phyloP scores from a whole-genome alignment of 2,329 filamentous ascomycete genomes.

The Acephala macrosclerotiorum region DNA sequence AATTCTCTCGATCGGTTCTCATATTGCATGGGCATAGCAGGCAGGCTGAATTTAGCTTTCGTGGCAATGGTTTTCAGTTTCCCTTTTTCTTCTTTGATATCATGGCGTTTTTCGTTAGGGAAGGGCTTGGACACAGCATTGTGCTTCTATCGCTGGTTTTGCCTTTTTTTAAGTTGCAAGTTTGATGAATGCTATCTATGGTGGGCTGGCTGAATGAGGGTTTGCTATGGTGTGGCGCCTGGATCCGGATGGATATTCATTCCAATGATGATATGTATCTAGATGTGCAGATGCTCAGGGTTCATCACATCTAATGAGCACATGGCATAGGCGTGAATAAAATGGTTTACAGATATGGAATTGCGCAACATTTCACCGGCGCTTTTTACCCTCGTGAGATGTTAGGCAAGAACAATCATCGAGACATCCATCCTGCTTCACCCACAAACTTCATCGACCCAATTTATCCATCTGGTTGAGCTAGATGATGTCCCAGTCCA shows the following conservation, averaged over 20 bases:
- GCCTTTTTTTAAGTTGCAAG: not conserved
- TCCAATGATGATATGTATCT: slow-evolving; percentile 21
- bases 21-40: slow-evolving; percentile 18
- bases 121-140: slow-evolving; percentile 6
- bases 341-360: not conserved
- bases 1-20: slow-evolving; percentile 7
- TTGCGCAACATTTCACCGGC: not conserved
- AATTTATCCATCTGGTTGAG: no score
- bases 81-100: slow-evolving; percentile 17
- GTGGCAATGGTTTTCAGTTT: slow-evolving; percentile 11
- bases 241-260: not conserved
- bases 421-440: no score
- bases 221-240: not conserved
- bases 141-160: not conserved
- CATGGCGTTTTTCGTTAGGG: slow-evolving; percentile 18
- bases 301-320: slow-evolving; percentile 5
- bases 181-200: not conserved
- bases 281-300: not conserved
- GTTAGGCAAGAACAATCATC: no score
- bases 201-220: not conserved
- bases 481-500: no score
- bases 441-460: no score
- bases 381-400: no score
- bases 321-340: slow-evolving; percentile 2
- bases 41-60: slow-evolving; percentile 14